Evolutionary conservation across 140 eudicot genomes (phyloP).

Genomic region (Ambrosia hybrid): DNA sequence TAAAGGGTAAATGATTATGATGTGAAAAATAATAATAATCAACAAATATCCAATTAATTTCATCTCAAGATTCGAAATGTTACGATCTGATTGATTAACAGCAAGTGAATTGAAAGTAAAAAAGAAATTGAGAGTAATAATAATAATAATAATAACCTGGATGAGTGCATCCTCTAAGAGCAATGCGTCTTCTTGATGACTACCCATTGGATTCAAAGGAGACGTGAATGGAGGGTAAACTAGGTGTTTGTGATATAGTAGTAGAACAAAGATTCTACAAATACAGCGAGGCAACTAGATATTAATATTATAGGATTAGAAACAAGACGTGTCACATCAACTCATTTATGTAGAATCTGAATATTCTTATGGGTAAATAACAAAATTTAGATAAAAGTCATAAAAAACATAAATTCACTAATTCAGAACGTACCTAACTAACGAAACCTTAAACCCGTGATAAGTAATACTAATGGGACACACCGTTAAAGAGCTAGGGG

Average conservation of each 20-base stretch:
- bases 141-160: too few species aligned
- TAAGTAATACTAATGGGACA: too few species aligned
- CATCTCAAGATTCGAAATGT: neutral
- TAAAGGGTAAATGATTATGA: too few species aligned
- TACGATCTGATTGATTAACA: neutral
- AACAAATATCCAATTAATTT: neutral
- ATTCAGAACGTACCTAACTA: too few species aligned
- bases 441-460: too few species aligned
- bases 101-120: neutral
- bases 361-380: neutral
- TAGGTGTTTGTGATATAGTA: neutral
- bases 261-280: neutral
- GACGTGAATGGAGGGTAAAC: neutral
- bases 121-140: neutral
- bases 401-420: too few species aligned
- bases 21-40: neutral
- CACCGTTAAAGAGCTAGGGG: too few species aligned
- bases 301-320: too few species aligned
- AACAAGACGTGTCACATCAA: neutral
- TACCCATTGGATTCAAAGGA: conserved; percentile 17
- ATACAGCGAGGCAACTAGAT: conserved; percentile 1
- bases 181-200: too few species aligned
- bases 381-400: too few species aligned
- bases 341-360: neutral
- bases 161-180: too few species aligned